Base-by-base conservation (phyloP, 768 basidiomycete species). In the Dioszegia crocea region DNA sequence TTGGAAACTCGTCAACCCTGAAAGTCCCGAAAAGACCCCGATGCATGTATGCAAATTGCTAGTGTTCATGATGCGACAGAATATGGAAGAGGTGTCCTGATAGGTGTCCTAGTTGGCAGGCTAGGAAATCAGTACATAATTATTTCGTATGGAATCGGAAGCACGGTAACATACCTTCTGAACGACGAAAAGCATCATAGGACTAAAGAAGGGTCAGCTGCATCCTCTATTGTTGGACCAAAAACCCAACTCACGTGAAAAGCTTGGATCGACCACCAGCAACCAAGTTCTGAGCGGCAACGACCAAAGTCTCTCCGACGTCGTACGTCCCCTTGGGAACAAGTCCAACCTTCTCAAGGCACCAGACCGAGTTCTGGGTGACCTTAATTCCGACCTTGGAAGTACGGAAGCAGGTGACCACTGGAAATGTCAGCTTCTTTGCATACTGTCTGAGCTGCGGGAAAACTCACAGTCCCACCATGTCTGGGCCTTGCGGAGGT, bases 321-420 rank as follows among this genome's bases (percentile, higher is more conserved):
- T 88, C 85, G 70, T 81, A 85, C 1, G 96, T 98, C 19, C 96
- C 96, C 81, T 93, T 91, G 39, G 96, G 96, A 12, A 93, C 79
- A 16, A 94, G 6, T 0, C 91, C 83, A 33, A 89, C 0, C 77
- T 83, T 80, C 81, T 99, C 96, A 71, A 94, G 75, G 4, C 85
- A 26, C 76, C 87, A 84, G 44, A 96, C 80, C 0, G 82, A 85
- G 59, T 85, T 88, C 69, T 93, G 91, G 39, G 87, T 91, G 52
- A 96, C 82, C 41, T 91, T 75, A 73, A 84, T 84, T 23, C 96
- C 96, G 61, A 86, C 85, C 83, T 84, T 86, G 78, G 88, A 91
- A 81, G 88, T 94, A 53, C 93, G 83, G 87, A 87, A 90, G 33
- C 74, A 72, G 30, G 70, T 77, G 58, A 77, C 67, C 68, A 75